A percentile compares a stretch with the other conserved stretches of the same genome.
Evolutionary conservation across 2,329 filamentous ascomycete species (phyloP).

Genomic region (Calycina herbarum): DNA sequence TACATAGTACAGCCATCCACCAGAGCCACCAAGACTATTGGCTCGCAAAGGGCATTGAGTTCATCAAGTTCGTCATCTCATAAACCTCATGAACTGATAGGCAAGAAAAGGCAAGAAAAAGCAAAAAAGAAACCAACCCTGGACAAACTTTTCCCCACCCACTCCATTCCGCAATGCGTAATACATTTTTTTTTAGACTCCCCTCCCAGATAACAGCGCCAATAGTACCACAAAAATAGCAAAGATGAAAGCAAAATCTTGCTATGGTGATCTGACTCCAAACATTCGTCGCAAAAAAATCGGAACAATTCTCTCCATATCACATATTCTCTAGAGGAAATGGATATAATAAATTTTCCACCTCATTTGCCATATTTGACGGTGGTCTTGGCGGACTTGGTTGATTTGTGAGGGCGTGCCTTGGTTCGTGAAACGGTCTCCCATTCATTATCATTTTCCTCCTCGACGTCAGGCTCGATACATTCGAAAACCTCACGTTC

Average conservation of each 20-base stretch:
- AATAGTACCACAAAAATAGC: conserved; percentile 1
- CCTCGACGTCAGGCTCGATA: not conserved
- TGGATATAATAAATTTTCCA: not conserved
- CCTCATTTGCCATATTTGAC: not conserved
- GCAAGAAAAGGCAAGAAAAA: not conserved
- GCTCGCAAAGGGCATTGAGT: not conserved
- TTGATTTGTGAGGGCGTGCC: not conserved
- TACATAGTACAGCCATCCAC: not conserved
- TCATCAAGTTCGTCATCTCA: not conserved
- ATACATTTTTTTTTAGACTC: not conserved
- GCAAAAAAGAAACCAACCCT: not conserved
- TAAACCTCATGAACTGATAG: not conserved
- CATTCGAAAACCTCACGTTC: not conserved
- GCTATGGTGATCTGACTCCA: conserved; percentile 2
- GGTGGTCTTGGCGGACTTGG: not conserved
- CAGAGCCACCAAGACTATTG: not conserved
- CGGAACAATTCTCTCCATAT: conserved; percentile 2
- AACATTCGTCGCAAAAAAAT: conserved; percentile 4
- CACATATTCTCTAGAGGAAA: not conserved
- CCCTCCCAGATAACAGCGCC: not conserved
- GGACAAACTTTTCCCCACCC: not conserved
- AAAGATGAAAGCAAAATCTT: conserved; percentile 8
- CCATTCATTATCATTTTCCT: not conserved
- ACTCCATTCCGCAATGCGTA: not conserved
- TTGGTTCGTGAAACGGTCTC: conserved; percentile 3